Conservation (phyloP, 257 asterid genomes). For the Solanum corneliomulleri region DNA sequence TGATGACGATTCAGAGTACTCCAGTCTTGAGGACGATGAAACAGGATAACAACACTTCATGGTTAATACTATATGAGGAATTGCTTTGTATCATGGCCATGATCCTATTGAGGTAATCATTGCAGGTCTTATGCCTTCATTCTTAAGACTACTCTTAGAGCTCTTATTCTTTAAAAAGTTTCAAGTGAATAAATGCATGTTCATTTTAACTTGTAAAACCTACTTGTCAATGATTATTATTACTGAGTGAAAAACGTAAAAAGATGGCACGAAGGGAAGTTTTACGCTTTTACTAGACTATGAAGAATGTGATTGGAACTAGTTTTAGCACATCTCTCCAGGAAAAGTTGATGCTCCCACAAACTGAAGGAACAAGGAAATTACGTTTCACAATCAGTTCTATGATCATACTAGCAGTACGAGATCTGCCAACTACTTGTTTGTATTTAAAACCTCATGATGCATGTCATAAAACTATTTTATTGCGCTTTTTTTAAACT, state of each 20-base stretch:
- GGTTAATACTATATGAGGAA: background rate
- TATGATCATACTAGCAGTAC: background rate
- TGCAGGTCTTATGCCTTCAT: background rate
- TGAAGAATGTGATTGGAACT: background rate
- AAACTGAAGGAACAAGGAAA: background rate
- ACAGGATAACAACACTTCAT: background rate
- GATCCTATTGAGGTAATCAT: background rate
- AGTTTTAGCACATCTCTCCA: background rate
- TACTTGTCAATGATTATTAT: background rate
- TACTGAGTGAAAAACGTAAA: background rate
- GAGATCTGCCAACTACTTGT: background rate
- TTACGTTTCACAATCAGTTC: background rate
- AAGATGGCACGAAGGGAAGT: background rate
- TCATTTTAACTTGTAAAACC: background rate
- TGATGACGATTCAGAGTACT: slow-evolving; percentile 13
- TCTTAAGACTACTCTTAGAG: background rate
- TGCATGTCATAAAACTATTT: background rate
- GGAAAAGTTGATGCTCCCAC: background rate
- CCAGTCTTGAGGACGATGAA: slow-evolving; percentile 1
- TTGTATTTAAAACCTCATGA: background rate
- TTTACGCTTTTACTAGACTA: background rate
- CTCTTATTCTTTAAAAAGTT: background rate
- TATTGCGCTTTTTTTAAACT: background rate
- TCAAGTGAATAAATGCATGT: background rate
- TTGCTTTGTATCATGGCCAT: background rate